phyloP scores from a whole-genome alignment of 1,139 yeast genomes.

The Pichia sp. region DNA sequence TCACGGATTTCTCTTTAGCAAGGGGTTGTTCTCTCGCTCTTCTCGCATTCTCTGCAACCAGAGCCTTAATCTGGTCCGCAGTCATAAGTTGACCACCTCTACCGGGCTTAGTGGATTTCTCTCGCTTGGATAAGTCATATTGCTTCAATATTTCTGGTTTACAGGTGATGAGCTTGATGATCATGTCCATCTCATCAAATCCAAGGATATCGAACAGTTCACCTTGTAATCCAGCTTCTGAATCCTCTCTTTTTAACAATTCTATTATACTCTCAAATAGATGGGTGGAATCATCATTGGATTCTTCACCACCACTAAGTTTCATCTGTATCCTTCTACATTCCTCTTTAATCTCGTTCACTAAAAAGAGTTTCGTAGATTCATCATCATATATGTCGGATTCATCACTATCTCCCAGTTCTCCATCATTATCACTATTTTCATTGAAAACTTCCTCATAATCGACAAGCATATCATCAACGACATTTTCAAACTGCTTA shows the following conservation, averaged over 20 bases:
- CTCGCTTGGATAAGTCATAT: slow-evolving; percentile 4
- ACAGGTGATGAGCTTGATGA: slow-evolving; percentile 56
- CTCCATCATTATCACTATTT: slow-evolving; percentile 8
- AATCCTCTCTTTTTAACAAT: slow-evolving; percentile 27
- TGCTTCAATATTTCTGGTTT: slow-evolving; percentile 28
- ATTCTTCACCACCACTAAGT: slow-evolving; percentile 12
- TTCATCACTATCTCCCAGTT: slow-evolving; percentile 22
- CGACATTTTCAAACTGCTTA: slow-evolving; percentile 31
- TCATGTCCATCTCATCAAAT: slow-evolving; percentile 74
- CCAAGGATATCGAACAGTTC: slow-evolving; percentile 74
- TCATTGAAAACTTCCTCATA: slow-evolving; percentile 7
- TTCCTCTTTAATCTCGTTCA: slow-evolving; percentile 30
- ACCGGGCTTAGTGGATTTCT: background rate
- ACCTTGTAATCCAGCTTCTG: slow-evolving; percentile 62
- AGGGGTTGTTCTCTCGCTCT: slow-evolving; percentile 45
- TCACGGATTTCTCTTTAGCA: slow-evolving; percentile 38
- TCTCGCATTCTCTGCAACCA: slow-evolving; percentile 48
- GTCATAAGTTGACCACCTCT: slow-evolving; percentile 33
- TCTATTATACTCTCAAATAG: slow-evolving; percentile 28
- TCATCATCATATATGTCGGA: slow-evolving; percentile 12
- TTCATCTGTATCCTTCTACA: slow-evolving; percentile 29
- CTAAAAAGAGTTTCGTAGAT: slow-evolving; percentile 10
- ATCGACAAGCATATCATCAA: slow-evolving; percentile 23
- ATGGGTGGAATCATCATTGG: slow-evolving; percentile 9
- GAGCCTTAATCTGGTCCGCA: slow-evolving; percentile 50